These are phyloP conservation scores for Citrus australasica DNA, from an alignment of 345 rosid genomes.

Conservation along the genomic window DNA sequence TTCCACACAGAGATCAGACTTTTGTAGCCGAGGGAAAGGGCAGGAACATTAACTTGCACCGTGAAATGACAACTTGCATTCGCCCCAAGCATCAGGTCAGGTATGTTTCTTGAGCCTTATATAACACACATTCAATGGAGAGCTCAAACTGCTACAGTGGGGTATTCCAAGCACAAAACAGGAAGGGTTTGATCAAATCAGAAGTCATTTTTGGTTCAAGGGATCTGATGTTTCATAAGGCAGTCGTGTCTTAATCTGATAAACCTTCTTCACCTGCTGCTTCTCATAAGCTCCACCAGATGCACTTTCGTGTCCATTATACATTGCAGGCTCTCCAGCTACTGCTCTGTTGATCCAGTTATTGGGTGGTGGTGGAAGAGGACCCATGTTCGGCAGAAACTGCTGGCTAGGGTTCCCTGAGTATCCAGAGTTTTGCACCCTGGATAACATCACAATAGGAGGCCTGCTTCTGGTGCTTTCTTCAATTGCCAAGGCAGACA, in stretches of 20 bases:
- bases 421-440: constrained; percentile 32
- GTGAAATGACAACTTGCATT: neutral
- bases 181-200: neutral
- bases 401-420: constrained; percentile 24
- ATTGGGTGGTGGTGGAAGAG: constrained; percentile 59
- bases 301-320: constrained; percentile 34
- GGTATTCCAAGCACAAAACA: neutral
- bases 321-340: constrained; percentile 30
- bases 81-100: neutral
- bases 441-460: constrained; percentile 16
- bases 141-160: neutral
- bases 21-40: neutral
- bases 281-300: constrained; percentile 41
- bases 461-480: constrained; percentile 40
- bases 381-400: constrained; percentile 35
- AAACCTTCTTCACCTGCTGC: constrained; percentile 47
- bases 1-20: neutral
- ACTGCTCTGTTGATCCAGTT: constrained; percentile 52
- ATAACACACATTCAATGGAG: neutral
- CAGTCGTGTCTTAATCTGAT: constrained; percentile 48
- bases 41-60: neutral
- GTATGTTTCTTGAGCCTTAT: neutral
- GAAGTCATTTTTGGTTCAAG: constrained; percentile 16
- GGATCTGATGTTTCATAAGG: constrained; percentile 25
- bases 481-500: constrained; percentile 49